Evolutionary conservation across 2,329 filamentous ascomycete genomes (phyloP).

Genomic region (Scytalidium sp.): DNA sequence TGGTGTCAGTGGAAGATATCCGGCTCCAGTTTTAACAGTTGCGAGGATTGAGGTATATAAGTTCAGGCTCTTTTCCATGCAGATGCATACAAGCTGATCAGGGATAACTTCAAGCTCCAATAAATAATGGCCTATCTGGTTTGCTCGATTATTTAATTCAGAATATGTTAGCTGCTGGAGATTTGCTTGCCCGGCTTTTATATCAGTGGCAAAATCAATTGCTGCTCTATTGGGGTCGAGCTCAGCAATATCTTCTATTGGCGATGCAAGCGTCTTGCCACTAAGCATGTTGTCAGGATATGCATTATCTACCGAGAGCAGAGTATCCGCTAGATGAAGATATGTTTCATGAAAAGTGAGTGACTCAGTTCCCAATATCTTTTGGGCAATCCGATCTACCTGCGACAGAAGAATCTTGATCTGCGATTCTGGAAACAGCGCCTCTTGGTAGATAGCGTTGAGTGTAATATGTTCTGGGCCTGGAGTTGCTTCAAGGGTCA

Average conservation of each 20-base stretch:
- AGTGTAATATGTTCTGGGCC: constrained; percentile 39
- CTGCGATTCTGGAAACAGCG: constrained; percentile 52
- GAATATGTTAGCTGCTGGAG: constrained; percentile 56
- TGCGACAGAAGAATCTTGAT: constrained; percentile 57
- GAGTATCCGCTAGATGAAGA: constrained; percentile 4
- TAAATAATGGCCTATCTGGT: constrained; percentile 60
- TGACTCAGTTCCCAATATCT: constrained; percentile 29
- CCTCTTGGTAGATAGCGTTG: constrained; percentile 52
- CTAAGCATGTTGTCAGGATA: constrained; percentile 10
- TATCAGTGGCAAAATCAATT: constrained; percentile 57
- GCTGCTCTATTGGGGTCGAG: constrained; percentile 53
- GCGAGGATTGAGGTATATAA: constrained; percentile 75
- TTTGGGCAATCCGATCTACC: constrained; percentile 49
- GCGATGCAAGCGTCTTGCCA: constrained; percentile 18
- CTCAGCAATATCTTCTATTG: constrained; percentile 25
- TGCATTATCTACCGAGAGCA: constrained; percentile 26
- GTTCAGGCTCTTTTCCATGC: constrained; percentile 72
- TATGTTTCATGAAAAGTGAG: constrained; percentile 11
- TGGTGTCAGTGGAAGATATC: constrained; percentile 76
- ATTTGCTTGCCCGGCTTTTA: constrained; percentile 33
- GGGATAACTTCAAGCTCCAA: constrained; percentile 39
- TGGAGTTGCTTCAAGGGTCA: constrained; percentile 77
- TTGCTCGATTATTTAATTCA: constrained; percentile 61
- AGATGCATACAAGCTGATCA: constrained; percentile 65
- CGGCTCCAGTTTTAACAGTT: constrained; percentile 70